A percentile compares a stretch with the other conserved stretches of the same genome.
Conservation (phyloP, 495 filamentous ascomycete species). For the Xylona heveae region DNA sequence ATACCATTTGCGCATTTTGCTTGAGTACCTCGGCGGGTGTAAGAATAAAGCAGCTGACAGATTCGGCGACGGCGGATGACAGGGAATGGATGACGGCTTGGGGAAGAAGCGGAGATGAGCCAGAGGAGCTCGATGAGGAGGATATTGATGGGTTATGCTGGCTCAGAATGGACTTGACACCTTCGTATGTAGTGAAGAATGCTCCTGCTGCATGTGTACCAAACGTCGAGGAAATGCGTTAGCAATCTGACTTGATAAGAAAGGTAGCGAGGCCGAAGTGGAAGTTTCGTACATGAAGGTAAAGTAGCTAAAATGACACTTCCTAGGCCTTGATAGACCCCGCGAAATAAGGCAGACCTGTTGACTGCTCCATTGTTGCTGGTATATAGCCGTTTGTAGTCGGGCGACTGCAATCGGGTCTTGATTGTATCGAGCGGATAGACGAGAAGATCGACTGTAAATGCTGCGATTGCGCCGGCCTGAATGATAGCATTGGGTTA, state of each 20-base stretch:
- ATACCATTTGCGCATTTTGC: slow-evolving; percentile 71
- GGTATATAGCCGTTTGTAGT: slow-evolving; percentile 42
- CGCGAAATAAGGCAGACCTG: slow-evolving; percentile 36
- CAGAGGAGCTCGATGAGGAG: slow-evolving; percentile 1
- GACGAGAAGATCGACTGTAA: slow-evolving; percentile 57
- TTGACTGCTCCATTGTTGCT: slow-evolving; percentile 28
- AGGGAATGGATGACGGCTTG: slow-evolving; percentile 41
- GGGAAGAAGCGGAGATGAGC: slow-evolving; percentile 21
- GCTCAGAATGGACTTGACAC: slow-evolving; percentile 35
- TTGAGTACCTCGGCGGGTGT: slow-evolving; percentile 85
- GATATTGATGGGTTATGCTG: slow-evolving; percentile 19
- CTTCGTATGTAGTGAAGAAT: slow-evolving; percentile 85
- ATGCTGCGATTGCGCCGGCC: slow-evolving; percentile 67
- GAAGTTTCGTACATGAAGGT: slow-evolving; percentile 41
- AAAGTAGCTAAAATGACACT: slow-evolving; percentile 76
- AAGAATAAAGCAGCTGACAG: slow-evolving; percentile 65
- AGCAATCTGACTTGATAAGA: background rate
- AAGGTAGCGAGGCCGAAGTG: background rate
- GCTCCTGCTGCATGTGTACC: slow-evolving; percentile 36
- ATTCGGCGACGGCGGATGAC: slow-evolving; percentile 54
- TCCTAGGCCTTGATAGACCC: slow-evolving; percentile 74
- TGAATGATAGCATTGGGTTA: slow-evolving; percentile 16
- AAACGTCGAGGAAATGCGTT: slow-evolving; percentile 1
- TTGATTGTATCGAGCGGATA: slow-evolving; percentile 78
- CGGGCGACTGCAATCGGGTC: slow-evolving; percentile 59